Evolutionary conservation across 345 rosid species (phyloP).

Genomic region (thale cress (Arabidopsis thaliana)): TAIR10.1 NC_003070.9:2272501-2273000

Average conservation of each 20-base stretch:
- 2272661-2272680: slow-evolving; percentile 36
- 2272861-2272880: slow-evolving; percentile 34
- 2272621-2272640: slow-evolving; percentile 37
- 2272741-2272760: slow-evolving; percentile 24
- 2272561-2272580: slow-evolving; percentile 42
- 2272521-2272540: slow-evolving; percentile 29
- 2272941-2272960: slow-evolving; percentile 23
- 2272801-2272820: slow-evolving; percentile 26
- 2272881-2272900: slow-evolving; percentile 37
- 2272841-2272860: slow-evolving; percentile 29
- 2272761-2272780: slow-evolving; percentile 36
- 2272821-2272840: slow-evolving; percentile 25
- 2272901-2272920: slow-evolving; percentile 40
- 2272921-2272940: slow-evolving; percentile 21
- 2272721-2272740: slow-evolving; percentile 23
- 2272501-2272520: slow-evolving; percentile 24
- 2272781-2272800: slow-evolving; percentile 18
- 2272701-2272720: slow-evolving; percentile 31
- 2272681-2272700: slow-evolving; percentile 38
- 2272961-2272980: slow-evolving; percentile 27
- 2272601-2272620: slow-evolving; percentile 20
- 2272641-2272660: slow-evolving; percentile 34
- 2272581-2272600: slow-evolving; percentile 35
- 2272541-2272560: slow-evolving; percentile 34
- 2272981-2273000: slow-evolving; percentile 35